Base-by-base conservation (phyloP, 768 basidiomycete species). In the Sistotremastrum niveocremeum region DNA sequence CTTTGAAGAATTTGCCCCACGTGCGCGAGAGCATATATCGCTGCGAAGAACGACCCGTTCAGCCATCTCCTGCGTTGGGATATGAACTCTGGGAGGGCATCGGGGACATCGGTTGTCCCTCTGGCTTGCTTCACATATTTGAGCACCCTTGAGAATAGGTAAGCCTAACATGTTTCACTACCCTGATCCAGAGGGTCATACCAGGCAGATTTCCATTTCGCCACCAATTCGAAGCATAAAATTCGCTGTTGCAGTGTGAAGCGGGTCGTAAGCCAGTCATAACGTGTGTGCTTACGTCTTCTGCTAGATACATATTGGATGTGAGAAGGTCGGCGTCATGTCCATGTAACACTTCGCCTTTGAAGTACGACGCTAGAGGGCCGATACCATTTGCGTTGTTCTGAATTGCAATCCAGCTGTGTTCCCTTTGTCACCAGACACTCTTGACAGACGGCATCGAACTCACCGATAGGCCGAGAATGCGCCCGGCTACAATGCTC, bases 251-350 rank as follows among this genome's bases (percentile, higher is more conserved):
- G 56, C 52, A 46, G 62, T 51, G 41, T 62, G 38, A 49, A 44
- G 41, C 43, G 46, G 37, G 41, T 20, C 20, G 20, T 31, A 5
- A n/a, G 32, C 30, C 2, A 5, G 4, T 37, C 40, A 35, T 39
- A 43, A 39, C 11, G 44, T 45, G 37, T 32, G 40, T 10, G 59
- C 74, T 52, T 52, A 87, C 86, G 66, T 91, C 88, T 65, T 91
- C 89, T 30, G 89, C 89, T 35, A 93, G 74, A 59, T 91, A 97
- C 90, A 94, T 94, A 56, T 95, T 95, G 6, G 90, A 90, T 4
- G 88, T 93, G 62, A 91, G 91, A 39, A 94, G 89, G 57, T 91
- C 88, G 0, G 87, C 84, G 57, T 87, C 84, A 31, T 78, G 74
- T 7, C 85, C 87, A 52, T 84, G 80, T 29, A 88, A 62, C 20